These are phyloP conservation scores for Canariomyces notabilis DNA, from an alignment of 2,329 filamentous ascomycete species.

Conservation along the genomic window DNA sequence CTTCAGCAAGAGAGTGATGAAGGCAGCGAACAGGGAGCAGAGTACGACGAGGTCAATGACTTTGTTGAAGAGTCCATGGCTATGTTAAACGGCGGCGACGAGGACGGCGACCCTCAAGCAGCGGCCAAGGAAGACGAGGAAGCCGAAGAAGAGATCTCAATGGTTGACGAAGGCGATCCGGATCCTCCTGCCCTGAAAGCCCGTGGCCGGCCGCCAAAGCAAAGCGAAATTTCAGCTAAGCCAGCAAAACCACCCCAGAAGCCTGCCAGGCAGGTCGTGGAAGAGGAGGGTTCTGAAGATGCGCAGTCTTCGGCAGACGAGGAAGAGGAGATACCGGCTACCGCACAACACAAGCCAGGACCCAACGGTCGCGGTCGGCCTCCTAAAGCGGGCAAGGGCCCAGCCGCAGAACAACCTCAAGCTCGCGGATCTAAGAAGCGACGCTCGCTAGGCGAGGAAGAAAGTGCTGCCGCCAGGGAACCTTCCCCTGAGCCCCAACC, in stretches of 20 bases:
- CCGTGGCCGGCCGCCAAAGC: slow-evolving; percentile 11
- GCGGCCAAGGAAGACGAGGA: slow-evolving; percentile 29
- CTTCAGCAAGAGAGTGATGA: slow-evolving; percentile 5
- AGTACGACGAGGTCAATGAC: slow-evolving; percentile 28
- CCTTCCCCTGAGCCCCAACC: slow-evolving; percentile 20
- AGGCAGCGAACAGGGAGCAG: slow-evolving; percentile 28
- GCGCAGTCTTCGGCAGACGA: slow-evolving; percentile 22
- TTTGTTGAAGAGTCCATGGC: slow-evolving; percentile 39
- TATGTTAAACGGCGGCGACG: slow-evolving; percentile 32
- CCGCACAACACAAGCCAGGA: slow-evolving; percentile 20
- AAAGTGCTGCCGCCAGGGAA: slow-evolving; percentile 17
- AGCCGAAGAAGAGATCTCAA: slow-evolving; percentile 15
- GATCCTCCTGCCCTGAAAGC: slow-evolving; percentile 10
- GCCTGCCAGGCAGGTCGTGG: slow-evolving; percentile 18
- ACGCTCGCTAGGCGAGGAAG: slow-evolving; percentile 27
- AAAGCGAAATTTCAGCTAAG: slow-evolving; percentile 5
- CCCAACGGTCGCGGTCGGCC: slow-evolving; percentile 23
- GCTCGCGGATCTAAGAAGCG: slow-evolving; percentile 20
- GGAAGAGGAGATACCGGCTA: slow-evolving; percentile 23
- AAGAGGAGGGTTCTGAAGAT: slow-evolving; percentile 26
- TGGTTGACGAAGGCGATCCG: slow-evolving; percentile 19
- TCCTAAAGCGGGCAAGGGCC: slow-evolving; percentile 20
- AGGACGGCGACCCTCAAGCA: slow-evolving; percentile 23
- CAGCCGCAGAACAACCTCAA: slow-evolving; percentile 22
- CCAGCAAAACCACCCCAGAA: slow-evolving; percentile 9